Base-by-base conservation (phyloP, 306 rosid genomes). In the Gastrolobium villosum region DNA sequence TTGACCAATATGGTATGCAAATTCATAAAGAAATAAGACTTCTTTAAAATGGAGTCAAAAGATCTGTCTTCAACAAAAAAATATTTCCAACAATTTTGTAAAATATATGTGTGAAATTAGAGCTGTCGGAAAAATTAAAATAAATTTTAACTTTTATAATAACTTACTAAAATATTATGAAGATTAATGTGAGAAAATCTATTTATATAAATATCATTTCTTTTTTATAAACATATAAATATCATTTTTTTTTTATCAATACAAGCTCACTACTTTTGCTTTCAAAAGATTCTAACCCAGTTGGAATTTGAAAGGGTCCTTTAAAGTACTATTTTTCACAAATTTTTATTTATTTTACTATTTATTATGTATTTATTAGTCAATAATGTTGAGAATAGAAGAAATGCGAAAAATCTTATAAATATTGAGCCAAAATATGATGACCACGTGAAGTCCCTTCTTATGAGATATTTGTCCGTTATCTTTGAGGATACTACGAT, bases 371-470 rank as follows among this genome's bases (percentile, higher is more conserved):
- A n/a, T n/a, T n/a, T 26, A 11, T 26, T 36, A 49, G 52, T 49
- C 6, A 49, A 62, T 40, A 36, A 15, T 13, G 59, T 15, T 10
- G 37, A 36, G 5, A 55, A 28, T 6, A 35, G 30, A 45, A 9
- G 0, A 41, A 45, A 15, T 5, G 2, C 2, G 4, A 1, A 10
- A 1, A 43, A 31, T 35, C 6, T 75, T 10, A 37, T 39, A 30
- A 5, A 49, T 50, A 35, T 75, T 49, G 73, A 75, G 15, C 34
- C 37, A 52, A 64, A 49, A 52, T 76, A 65, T 2, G 34, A 35
- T 76, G 44, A 65, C 74, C 65, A 64, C 65, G 65, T 76, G 81
- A 76, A 65, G 52, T 10, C 65, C 39, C n/a, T 66, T 65, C 2
- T 8, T 7, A 14, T 14, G 28, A 45, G 32, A 43, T 31, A 40